A percentile compares a stretch with the other conserved stretches of the same genome.
phyloP scores from a whole-genome alignment of 2,329 filamentous ascomycete genomes.

The Talaromyces sp. region DNA sequence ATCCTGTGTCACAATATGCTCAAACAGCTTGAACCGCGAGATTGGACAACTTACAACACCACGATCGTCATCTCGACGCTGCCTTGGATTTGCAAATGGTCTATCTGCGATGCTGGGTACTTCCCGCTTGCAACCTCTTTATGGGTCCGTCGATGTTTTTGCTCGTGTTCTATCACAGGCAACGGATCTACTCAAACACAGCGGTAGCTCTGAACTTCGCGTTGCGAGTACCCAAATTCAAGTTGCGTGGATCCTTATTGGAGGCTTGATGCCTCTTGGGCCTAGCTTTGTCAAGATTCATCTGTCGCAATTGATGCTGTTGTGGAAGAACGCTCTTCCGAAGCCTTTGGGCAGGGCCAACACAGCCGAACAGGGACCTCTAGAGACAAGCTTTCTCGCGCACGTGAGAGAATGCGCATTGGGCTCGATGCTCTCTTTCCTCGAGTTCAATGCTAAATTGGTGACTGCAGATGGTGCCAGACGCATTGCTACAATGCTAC shows the following conservation, averaged over 20 bases:
- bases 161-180: conserved; percentile 88
- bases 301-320: conserved; percentile 82
- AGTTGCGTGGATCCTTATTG: conserved; percentile 95
- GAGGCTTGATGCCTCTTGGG: conserved; percentile 91
- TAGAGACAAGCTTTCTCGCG: conserved; percentile 89
- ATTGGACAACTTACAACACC: conserved; percentile 72
- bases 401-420: conserved; percentile 94
- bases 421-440: conserved; percentile 84
- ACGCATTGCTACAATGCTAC: conserved; percentile 87
- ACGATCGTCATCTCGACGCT: conserved; percentile 76
- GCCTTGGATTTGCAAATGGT: conserved; percentile 87
- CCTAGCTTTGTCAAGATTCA: conserved; percentile 99
- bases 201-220: conserved; percentile 83
- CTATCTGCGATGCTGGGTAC: conserved; percentile 88
- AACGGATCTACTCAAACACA: conserved; percentile 87
- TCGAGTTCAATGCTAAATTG: conserved; percentile 88
- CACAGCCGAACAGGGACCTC: conserved; percentile 73
- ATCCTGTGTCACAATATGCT: conserved; percentile 87
- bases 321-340: conserved; percentile 97
- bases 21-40: conserved; percentile 91
- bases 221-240: conserved; percentile 94
- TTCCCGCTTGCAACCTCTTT: conserved; percentile 80
- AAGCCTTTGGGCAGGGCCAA: conserved; percentile 94
- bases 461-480: conserved; percentile 93
- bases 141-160: conserved; percentile 94